Base-by-base conservation (phyloP, 2,329 filamentous ascomycete species). In the Aspergillus bombycis region DNA sequence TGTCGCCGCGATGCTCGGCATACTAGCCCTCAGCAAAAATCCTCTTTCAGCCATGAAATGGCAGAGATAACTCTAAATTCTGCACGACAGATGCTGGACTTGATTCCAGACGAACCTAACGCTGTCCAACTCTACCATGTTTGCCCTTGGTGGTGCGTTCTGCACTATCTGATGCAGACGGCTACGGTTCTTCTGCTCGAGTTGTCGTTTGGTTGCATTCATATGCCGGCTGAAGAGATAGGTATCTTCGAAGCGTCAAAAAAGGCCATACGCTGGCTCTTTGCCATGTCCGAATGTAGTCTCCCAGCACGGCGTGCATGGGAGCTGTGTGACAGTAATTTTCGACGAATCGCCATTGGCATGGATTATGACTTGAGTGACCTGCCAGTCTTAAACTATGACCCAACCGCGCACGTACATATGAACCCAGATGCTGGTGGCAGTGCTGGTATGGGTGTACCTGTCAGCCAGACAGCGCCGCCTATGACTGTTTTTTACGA, bases 91-190 rank as follows among this genome's bases (percentile, higher is more conserved):
- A 76, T 79, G 71, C 69, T 82, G 16, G 72, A 74, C 23, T 70
- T 81, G 30, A 75, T 82, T n/a, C 80, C 80, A 1, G 77, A 81
- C 54, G 70, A 75, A 41, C 78, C 79, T 1, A 76, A 80, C 57
- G 73, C 78, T 2, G 67, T 77, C 16, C 75, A 76, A n/a, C 71
- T 82, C 19, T 78, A 80, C 50, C 67, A 74, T 23, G 68, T 80
- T 7, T 74, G 75, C 11, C 79, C 79, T 19, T 82, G 81, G 81
- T 82, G 79, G 78, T 78, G 75, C 65, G 74, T 81, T 30, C 71
- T 82, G 45, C 80, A 82, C 62, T 80, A 78, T 57, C 70, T 82
- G 21, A 81, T 82, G 72, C 81, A 82, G 67, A 73, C 79, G 2
- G 71, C 74, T 3, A 81, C 78, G 3, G 76, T 82, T 21, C 71